Percentiles rank a stretch among this genome's conserved stretches.
Evolutionary conservation across 1,284 basidiomycete species (phyloP).

Genomic region (Sphagnurus paluster): DNA sequence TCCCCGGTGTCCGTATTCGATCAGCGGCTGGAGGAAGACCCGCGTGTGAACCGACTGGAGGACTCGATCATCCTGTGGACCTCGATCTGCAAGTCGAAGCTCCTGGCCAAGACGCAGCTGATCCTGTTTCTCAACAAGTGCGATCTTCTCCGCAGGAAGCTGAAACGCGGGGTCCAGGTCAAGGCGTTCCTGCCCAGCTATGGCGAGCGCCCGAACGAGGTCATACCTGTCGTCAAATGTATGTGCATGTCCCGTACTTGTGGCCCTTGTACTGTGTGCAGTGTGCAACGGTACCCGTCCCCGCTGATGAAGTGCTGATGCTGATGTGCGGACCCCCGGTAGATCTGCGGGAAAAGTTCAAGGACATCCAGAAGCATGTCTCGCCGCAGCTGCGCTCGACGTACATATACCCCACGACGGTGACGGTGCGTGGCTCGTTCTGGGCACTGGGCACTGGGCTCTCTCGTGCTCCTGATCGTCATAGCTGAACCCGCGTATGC

Average conservation of each 20-base stretch:
- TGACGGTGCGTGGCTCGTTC: conserved; percentile 38
- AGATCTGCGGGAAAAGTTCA: conserved; percentile 52
- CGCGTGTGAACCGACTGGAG: conserved; percentile 57
- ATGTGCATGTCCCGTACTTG: too few relatives aligned
- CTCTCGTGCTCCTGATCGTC: neutral
- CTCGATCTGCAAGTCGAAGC: conserved; percentile 53
- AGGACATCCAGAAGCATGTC: conserved; percentile 42
- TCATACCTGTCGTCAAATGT: conserved; percentile 49
- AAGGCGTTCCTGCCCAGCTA: conserved; percentile 56
- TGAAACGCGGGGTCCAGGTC: conserved; percentile 54
- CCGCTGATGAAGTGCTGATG: too few relatives aligned
- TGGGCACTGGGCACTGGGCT: too few relatives aligned
- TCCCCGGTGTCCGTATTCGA: conserved; percentile 59
- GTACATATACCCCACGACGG: conserved; percentile 50
- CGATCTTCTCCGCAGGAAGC: conserved; percentile 58
- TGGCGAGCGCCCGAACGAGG: conserved; percentile 57
- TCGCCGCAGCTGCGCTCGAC: conserved; percentile 40
- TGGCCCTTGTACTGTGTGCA: too few relatives aligned
- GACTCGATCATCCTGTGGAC: conserved; percentile 63
- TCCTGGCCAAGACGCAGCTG: conserved; percentile 54
- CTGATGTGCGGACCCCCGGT: neutral
- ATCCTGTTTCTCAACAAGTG: conserved; percentile 69
- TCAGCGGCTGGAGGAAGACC: conserved; percentile 60
- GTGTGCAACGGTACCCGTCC: too few relatives aligned
- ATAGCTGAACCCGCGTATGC: neutral